Evolutionary conservation across 2,329 filamentous ascomycete genomes (phyloP).

Genomic region (Cercospora sesami): DNA sequence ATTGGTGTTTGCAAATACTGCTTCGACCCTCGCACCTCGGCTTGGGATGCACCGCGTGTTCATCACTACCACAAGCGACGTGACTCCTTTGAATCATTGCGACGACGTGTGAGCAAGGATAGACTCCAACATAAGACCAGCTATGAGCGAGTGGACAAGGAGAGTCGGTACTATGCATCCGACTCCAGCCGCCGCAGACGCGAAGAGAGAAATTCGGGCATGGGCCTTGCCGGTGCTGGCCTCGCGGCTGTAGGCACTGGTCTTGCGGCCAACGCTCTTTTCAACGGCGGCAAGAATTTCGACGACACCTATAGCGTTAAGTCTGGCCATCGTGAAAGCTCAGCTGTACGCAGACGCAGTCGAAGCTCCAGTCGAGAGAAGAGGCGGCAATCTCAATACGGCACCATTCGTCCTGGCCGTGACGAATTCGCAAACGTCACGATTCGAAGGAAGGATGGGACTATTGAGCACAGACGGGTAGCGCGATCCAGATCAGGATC

Average conservation of each 20-base stretch:
- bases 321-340: constrained; percentile 50
- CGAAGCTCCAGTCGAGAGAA: constrained; percentile 37
- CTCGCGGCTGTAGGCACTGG: constrained; percentile 52
- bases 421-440: constrained; percentile 28
- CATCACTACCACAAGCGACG: constrained; percentile 54
- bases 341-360: constrained; percentile 36
- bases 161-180: constrained; percentile 58
- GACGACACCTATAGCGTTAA: constrained; percentile 62
- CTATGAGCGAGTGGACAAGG: constrained; percentile 57
- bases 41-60: constrained; percentile 59
- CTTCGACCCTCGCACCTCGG: constrained; percentile 61
- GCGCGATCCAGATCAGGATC: constrained; percentile 36
- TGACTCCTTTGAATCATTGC: constrained; percentile 36
- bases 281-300: constrained; percentile 54
- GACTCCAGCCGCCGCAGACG: constrained; percentile 49
- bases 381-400: constrained; percentile 35
- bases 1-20: constrained; percentile 66
- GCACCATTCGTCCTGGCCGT: constrained; percentile 24
- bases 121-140: constrained; percentile 35
- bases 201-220: constrained; percentile 37
- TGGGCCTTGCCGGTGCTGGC: constrained; percentile 57
- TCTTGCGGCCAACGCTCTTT: constrained; percentile 51
- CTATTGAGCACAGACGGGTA: constrained; percentile 31
- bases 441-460: constrained; percentile 37
- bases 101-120: constrained; percentile 32